Percentiles rank a stretch among this genome's conserved stretches.
Evolutionary conservation across 495 filamentous ascomycete genomes (phyloP).

Genomic region (Geoglossum glabrum): DNA sequence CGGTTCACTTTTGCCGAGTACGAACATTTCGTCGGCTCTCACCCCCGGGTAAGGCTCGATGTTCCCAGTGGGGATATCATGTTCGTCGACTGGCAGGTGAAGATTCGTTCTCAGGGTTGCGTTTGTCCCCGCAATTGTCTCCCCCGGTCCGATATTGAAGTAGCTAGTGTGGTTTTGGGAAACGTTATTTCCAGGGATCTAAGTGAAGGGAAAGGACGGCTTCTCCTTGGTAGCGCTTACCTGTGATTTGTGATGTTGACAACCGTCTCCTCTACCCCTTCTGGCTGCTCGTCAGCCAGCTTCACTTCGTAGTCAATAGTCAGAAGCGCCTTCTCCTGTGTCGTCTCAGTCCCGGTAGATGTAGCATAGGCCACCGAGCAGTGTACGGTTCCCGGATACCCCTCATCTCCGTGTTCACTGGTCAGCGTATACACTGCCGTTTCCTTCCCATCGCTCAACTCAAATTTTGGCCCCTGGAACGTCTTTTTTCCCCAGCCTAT

Average conservation of each 20-base stretch:
- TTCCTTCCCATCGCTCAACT: conserved; percentile 48
- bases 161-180: conserved; percentile 38
- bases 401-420: conserved; percentile 61
- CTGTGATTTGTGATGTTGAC: conserved; percentile 90
- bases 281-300: conserved; percentile 41
- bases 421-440: conserved; percentile 54
- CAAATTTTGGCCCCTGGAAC: conserved; percentile 54
- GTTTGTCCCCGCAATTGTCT: conserved; percentile 54
- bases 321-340: conserved; percentile 41
- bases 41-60: conserved; percentile 37
- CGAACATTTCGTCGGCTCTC: conserved; percentile 41
- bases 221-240: conserved; percentile 23
- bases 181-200: background rate
- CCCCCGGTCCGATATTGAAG: conserved; percentile 58
- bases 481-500: conserved; percentile 69
- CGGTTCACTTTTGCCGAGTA: conserved; percentile 41
- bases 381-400: conserved; percentile 69
- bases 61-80: conserved; percentile 38
- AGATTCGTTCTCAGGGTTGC: conserved; percentile 48
- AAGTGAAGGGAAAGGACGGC: too few relatives aligned
- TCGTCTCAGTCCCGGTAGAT: conserved; percentile 37
- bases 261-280: conserved; percentile 54
- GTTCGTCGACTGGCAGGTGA: conserved; percentile 54
- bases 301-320: conserved; percentile 79
- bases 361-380: conserved; percentile 59